phyloP scores from a whole-genome alignment of 345 rosid genomes.

The Eucalyptus regnans region DNA sequence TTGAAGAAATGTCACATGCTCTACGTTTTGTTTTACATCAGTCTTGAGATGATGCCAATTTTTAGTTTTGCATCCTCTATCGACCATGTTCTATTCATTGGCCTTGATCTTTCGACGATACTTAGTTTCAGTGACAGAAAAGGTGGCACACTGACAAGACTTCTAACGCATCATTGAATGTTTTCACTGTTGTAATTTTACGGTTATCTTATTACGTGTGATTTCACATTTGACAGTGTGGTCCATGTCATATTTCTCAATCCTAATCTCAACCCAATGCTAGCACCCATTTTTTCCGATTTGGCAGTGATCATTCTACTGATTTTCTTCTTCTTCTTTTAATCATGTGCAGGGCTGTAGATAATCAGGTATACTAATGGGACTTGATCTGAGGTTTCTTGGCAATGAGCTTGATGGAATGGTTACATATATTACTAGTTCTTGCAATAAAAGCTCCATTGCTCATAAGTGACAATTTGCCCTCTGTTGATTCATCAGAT shows the following conservation, averaged over 20 bases:
- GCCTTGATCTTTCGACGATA: background rate
- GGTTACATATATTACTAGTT: background rate
- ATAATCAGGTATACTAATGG: slow-evolving; percentile 56
- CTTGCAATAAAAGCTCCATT: background rate
- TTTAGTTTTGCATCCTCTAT: background rate
- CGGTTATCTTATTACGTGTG: background rate
- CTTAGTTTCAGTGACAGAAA: background rate
- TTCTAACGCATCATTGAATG: background rate
- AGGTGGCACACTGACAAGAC: background rate
- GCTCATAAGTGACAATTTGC: background rate
- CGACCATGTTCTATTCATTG: background rate
- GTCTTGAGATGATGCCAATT: background rate
- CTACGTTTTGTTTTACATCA: background rate
- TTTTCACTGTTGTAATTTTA: background rate
- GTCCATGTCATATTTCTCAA: background rate
- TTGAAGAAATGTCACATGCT: background rate
- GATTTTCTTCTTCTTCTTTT: background rate
- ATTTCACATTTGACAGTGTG: background rate
- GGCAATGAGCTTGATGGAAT: background rate
- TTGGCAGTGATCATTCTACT: background rate
- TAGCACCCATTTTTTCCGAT: background rate
- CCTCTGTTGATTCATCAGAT: background rate
- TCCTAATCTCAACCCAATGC: background rate
- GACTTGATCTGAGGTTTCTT: background rate
- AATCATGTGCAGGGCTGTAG: slow-evolving; percentile 64